These are phyloP conservation scores for Metarhizium anisopliae DNA, from an alignment of 2,329 filamentous ascomycete genomes.

Conservation along the genomic window DNA sequence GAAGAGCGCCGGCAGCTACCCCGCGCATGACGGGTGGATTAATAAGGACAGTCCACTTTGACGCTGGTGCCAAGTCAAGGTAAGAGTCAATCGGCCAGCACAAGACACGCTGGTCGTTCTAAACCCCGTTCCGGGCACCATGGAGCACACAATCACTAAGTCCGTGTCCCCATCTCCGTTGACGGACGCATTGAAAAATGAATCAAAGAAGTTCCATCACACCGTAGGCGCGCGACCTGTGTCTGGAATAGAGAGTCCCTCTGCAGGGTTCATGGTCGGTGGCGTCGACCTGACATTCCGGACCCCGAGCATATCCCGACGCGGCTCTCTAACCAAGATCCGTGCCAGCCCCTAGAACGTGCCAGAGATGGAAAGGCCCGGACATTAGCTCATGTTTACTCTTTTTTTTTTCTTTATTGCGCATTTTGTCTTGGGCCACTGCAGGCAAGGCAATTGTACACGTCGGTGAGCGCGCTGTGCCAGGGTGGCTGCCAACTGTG, in stretches of 20 bases:
- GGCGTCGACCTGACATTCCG: slow-evolving; percentile 1
- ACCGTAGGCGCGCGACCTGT: not conserved
- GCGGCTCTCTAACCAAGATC: not conserved
- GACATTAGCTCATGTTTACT: too few species aligned
- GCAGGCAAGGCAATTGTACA: too few species aligned
- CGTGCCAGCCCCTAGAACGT: not conserved
- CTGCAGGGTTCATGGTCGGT: not conserved
- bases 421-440: too few species aligned
- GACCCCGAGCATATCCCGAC: slow-evolving; percentile 3
- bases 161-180: not conserved
- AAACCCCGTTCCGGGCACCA: too few species aligned
- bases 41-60: too few species aligned
- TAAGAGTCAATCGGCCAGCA: too few species aligned
- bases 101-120: too few species aligned
- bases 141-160: too few species aligned
- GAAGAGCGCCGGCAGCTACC: slow-evolving; percentile 5
- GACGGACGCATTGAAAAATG: slow-evolving; percentile 1
- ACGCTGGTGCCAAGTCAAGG: too few species aligned
- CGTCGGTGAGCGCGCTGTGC: too few species aligned
- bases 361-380: not conserved
- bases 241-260: not conserved
- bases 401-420: too few species aligned
- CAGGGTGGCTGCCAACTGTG: too few species aligned
- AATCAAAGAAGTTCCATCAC: not conserved
- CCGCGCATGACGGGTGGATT: not conserved